These are phyloP conservation scores for Aspergillus kassunensis DNA, from an alignment of 495 filamentous ascomycete species.

Conservation along the genomic window DNA sequence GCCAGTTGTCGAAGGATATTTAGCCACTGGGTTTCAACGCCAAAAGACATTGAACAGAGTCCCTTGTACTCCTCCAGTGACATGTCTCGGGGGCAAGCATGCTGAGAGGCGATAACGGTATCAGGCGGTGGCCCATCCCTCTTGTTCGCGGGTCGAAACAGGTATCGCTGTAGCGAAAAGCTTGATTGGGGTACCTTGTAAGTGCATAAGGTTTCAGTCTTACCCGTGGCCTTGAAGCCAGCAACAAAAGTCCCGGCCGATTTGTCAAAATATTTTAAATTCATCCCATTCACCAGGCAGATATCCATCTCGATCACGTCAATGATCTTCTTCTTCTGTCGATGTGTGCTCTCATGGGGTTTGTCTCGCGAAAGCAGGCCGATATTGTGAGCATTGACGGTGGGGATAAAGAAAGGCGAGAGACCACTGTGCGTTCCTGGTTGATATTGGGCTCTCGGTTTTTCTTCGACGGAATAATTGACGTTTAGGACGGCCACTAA, in stretches of 20 bases:
- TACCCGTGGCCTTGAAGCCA: slow-evolving; percentile 19
- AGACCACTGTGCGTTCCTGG: slow-evolving; percentile 14
- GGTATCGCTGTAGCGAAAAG: too few species aligned
- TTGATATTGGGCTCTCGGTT: slow-evolving; percentile 2
- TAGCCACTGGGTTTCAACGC: slow-evolving; percentile 48
- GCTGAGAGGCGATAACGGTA: slow-evolving; percentile 45
- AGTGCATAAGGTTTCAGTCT: slow-evolving; percentile 25
- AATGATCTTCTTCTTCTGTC: slow-evolving; percentile 14
- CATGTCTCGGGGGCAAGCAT: slow-evolving; percentile 34
- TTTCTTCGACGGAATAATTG: too few species aligned
- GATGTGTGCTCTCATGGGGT: slow-evolving; percentile 25
- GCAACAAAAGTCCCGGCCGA: slow-evolving; percentile 27
- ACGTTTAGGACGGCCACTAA: slow-evolving; percentile 34
- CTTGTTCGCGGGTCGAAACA: too few species aligned
- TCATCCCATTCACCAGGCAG: slow-evolving; percentile 43
- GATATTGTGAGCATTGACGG: slow-evolving; percentile 3
- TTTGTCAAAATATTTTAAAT: slow-evolving; percentile 25
- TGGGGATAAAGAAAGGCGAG: neutral
- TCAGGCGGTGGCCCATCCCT: slow-evolving; percentile 24
- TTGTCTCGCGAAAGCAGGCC: slow-evolving; percentile 27
- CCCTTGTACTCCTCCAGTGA: slow-evolving; percentile 49
- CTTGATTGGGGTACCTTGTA: too few species aligned
- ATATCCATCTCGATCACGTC: slow-evolving; percentile 26
- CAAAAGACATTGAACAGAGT: slow-evolving; percentile 44
- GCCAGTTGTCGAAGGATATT: slow-evolving; percentile 53